Evolutionary conservation across 495 filamentous ascomycete genomes (phyloP).

Genomic region (Neurospora sp.): DNA sequence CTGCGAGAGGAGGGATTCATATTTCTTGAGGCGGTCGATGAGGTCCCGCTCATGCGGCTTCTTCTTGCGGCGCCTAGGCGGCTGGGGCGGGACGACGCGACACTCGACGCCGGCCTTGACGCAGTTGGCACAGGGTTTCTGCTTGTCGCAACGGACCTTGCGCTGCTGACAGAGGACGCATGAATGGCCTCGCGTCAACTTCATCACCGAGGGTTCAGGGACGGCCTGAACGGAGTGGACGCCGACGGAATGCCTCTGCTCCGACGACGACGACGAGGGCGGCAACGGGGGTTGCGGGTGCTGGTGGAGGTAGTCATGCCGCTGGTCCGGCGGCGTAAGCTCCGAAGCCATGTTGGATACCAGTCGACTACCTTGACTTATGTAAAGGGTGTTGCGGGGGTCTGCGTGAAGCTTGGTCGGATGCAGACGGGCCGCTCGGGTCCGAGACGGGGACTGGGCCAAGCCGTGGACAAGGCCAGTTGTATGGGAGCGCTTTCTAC

Average conservation of each 20-base stretch:
- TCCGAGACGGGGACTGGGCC: slow-evolving; percentile 6
- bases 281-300: slow-evolving; percentile 1
- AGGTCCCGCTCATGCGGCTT: slow-evolving; percentile 42
- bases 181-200: slow-evolving; percentile 46
- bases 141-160: slow-evolving; percentile 59
- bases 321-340: slow-evolving; percentile 20
- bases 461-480: not conserved
- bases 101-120: slow-evolving; percentile 52
- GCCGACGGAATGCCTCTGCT: slow-evolving; percentile 10
- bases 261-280: slow-evolving; percentile 23
- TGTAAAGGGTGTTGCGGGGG: not conserved
- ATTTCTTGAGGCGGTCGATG: slow-evolving; percentile 42
- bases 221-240: not conserved
- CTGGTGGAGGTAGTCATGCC: not conserved
- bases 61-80: slow-evolving; percentile 50
- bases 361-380: not conserved
- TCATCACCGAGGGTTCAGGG: slow-evolving; percentile 31
- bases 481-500: not conserved
- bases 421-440: slow-evolving; percentile 13
- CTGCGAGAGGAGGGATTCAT: slow-evolving; percentile 43
- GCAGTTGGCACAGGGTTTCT: slow-evolving; percentile 56
- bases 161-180: slow-evolving; percentile 57
- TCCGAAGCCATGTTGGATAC: slow-evolving; percentile 19
- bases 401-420: slow-evolving; percentile 1
- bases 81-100: slow-evolving; percentile 47